A percentile compares a stretch with the other conserved stretches of the same genome.
Conservation (phyloP, 192 early-diverging fungal genomes). For the Umbelopsis ramanniana region DNA sequence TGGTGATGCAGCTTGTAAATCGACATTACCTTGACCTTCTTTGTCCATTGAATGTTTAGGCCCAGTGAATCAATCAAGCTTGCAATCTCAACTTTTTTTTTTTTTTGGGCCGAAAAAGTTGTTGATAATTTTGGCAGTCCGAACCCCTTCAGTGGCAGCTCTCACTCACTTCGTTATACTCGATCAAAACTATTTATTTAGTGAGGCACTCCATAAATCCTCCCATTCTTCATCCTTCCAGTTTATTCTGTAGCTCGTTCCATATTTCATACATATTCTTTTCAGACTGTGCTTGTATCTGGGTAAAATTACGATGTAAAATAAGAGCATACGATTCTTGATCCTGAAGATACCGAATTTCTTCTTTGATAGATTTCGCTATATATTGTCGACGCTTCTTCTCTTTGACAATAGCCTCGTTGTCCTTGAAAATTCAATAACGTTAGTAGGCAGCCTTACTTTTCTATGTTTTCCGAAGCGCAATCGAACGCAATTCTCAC, state of each 20-base stretch:
- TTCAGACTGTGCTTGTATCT: conserved; percentile 13
- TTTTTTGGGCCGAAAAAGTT: too few relatives aligned
- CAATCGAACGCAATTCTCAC: conserved; percentile 31
- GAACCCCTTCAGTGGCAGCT: too few relatives aligned
- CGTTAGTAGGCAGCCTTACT: too few relatives aligned
- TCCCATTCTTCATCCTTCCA: neutral
- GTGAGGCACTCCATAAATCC: too few relatives aligned
- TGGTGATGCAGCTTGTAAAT: neutral
- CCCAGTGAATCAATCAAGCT: too few relatives aligned
- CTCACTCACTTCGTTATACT: too few relatives aligned
- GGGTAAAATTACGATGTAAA: conserved; percentile 14
- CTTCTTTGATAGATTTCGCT: neutral
- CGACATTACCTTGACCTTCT: neutral
- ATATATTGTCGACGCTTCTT: neutral
- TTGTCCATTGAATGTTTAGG: neutral
- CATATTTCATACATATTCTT: conserved; percentile 7
- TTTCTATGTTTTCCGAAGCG: too few relatives aligned
- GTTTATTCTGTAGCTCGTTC: conserved; percentile 10
- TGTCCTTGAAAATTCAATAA: neutral
- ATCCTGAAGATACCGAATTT: conserved; percentile 12
- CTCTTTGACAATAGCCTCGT: neutral
- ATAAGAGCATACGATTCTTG: conserved; percentile 14
- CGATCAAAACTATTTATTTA: too few relatives aligned
- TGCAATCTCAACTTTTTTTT: too few relatives aligned
- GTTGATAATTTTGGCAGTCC: too few relatives aligned